Evolutionary conservation across 257 asterid genomes (phyloP).

Genomic region (Solanum acaule): DNA sequence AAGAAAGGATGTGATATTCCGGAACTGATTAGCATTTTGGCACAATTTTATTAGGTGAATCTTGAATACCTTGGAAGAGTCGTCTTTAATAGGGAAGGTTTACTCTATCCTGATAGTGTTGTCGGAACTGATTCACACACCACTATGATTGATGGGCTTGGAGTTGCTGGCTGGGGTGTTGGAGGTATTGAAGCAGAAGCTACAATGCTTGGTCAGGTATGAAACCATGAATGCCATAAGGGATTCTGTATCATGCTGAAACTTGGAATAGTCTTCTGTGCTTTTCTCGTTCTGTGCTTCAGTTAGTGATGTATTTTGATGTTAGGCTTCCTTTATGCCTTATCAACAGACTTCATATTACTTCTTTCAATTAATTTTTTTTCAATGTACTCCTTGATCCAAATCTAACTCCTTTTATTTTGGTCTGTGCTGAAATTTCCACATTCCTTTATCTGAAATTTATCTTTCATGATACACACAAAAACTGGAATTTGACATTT

Average conservation of each 20-base stretch:
- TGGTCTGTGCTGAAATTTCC: neutral
- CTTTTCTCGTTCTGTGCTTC: neutral
- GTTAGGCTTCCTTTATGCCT: neutral
- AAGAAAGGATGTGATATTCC: neutral
- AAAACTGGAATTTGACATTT: neutral
- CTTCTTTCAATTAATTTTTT: neutral
- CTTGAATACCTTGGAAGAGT: slow-evolving; percentile 94
- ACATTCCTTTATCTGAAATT: neutral
- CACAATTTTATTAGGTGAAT: slow-evolving; percentile 50
- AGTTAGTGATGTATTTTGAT: neutral
- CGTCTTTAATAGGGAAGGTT: slow-evolving; percentile 75
- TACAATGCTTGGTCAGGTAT: slow-evolving; percentile 98
- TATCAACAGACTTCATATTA: neutral
- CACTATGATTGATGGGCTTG: slow-evolving; percentile 94
- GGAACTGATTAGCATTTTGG: neutral
- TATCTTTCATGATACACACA: neutral
- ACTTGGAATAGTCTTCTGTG: neutral
- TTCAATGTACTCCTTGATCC: neutral
- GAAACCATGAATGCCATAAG: neutral
- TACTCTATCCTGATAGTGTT: slow-evolving; percentile 93
- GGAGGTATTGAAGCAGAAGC: slow-evolving; percentile 99
- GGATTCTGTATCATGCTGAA: neutral
- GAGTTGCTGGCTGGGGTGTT: slow-evolving; percentile 99
- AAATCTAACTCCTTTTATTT: neutral
- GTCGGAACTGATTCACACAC: slow-evolving; percentile 98